Evolutionary conservation across 345 rosid species (phyloP).

Genomic region (Boechera stricta): DNA sequence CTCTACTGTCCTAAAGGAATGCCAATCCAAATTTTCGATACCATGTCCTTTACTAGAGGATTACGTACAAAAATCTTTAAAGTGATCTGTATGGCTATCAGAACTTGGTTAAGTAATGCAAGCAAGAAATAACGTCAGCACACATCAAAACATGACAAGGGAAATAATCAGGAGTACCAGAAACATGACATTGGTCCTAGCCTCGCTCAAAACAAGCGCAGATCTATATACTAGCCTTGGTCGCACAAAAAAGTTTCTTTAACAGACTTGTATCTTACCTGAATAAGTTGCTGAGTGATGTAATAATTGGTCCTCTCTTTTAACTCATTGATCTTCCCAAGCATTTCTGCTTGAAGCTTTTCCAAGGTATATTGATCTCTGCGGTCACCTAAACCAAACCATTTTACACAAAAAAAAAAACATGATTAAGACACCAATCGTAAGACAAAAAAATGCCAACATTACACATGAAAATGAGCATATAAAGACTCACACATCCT

Average conservation of each 20-base stretch:
- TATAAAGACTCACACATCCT: constrained; percentile 64
- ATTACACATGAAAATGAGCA: not conserved
- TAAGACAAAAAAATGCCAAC: not conserved
- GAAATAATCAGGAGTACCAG: not conserved
- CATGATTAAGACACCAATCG: not conserved
- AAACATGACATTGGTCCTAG: not conserved
- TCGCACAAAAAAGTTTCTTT: not conserved
- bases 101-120: not conserved
- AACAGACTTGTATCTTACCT: constrained; percentile 51
- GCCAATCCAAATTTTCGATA: not conserved
- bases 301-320: constrained; percentile 94
- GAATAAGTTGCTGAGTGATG: constrained; percentile 86
- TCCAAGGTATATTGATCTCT: constrained; percentile 80
- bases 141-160: not conserved
- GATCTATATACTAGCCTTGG: not conserved
- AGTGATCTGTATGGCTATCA: not conserved
- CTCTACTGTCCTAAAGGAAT: not conserved
- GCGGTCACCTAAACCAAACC: constrained; percentile 66
- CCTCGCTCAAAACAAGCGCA: not conserved
- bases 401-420: constrained; percentile 18
- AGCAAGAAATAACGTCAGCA: constrained; percentile 8
- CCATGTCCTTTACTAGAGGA: constrained; percentile 7
- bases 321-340: constrained; percentile 86
- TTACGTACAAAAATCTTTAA: not conserved
- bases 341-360: constrained; percentile 79